Conservation (phyloP, 2,329 filamentous ascomycete species). For the Cercospora zeae-maydis region DNA sequence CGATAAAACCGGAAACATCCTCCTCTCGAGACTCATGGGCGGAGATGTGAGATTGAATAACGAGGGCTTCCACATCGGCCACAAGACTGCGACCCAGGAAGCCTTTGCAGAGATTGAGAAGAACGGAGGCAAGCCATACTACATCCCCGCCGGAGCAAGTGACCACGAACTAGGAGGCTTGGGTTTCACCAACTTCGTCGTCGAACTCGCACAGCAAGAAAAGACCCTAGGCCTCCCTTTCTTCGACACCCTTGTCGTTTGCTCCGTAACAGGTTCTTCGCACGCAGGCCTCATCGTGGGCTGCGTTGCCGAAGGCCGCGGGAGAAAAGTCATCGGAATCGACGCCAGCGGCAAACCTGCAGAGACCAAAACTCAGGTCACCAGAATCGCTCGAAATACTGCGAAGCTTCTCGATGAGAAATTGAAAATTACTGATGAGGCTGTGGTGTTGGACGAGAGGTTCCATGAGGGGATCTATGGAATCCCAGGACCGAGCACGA, state of each 20-base stretch:
- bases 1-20: slow-evolving; percentile 63
- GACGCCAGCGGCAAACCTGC: slow-evolving; percentile 60
- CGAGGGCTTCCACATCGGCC: slow-evolving; percentile 63
- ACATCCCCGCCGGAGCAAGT: slow-evolving; percentile 67
- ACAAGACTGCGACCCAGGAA: slow-evolving; percentile 53
- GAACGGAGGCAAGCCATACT: slow-evolving; percentile 61
- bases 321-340: slow-evolving; percentile 61
- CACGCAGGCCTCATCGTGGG: slow-evolving; percentile 70
- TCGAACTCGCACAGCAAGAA: slow-evolving; percentile 65
- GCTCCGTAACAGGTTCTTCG: slow-evolving; percentile 67
- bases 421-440: slow-evolving; percentile 59
- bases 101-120: slow-evolving; percentile 53
- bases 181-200: slow-evolving; percentile 68
- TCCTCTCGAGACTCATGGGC: slow-evolving; percentile 56
- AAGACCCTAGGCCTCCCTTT: slow-evolving; percentile 54
- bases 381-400: slow-evolving; percentile 63
- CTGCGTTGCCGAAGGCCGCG: slow-evolving; percentile 53
- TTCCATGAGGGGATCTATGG: slow-evolving; percentile 69
- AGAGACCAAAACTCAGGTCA: slow-evolving; percentile 62
- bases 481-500: slow-evolving; percentile 61
- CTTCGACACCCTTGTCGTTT: slow-evolving; percentile 62
- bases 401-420: slow-evolving; percentile 60
- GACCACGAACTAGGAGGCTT: slow-evolving; percentile 68
- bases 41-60: slow-evolving; percentile 58
- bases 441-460: slow-evolving; percentile 60